Percentiles rank a stretch among this genome's conserved stretches.
These are phyloP conservation scores for Metschnikowia amazonensis DNA, from an alignment of 805 yeast genomes.

Conservation along the genomic window DNA sequence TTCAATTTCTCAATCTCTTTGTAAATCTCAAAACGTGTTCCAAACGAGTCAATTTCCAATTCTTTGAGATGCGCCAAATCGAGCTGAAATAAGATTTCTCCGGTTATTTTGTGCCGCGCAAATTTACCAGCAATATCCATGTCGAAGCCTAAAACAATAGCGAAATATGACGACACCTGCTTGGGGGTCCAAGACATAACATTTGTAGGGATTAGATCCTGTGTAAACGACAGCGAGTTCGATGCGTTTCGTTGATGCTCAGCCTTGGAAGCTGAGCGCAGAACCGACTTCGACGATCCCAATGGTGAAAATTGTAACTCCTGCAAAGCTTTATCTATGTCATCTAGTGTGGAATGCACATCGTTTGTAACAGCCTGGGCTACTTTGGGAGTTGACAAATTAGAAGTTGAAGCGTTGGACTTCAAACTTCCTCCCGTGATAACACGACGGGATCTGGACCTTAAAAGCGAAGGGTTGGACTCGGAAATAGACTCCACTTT, in stretches of 20 bases:
- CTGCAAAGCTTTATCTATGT: slow-evolving; percentile 64
- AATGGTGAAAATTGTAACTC: slow-evolving; percentile 44
- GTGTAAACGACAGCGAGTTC: slow-evolving; percentile 17
- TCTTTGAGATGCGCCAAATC: slow-evolving; percentile 87
- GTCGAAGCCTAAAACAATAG: slow-evolving; percentile 66
- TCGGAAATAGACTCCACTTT: slow-evolving; percentile 32
- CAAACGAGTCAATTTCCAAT: slow-evolving; percentile 86
- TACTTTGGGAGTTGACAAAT: slow-evolving; percentile 5
- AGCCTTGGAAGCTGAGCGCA: slow-evolving; percentile 1
- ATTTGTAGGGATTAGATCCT: slow-evolving; percentile 42
- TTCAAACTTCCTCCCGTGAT: slow-evolving; percentile 16
- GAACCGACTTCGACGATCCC: slow-evolving; percentile 11
- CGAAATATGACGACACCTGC: slow-evolving; percentile 78
- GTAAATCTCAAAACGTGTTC: slow-evolving; percentile 88
- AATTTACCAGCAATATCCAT: slow-evolving; percentile 72
- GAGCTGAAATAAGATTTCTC: slow-evolving; percentile 76
- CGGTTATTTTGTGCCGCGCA: slow-evolving; percentile 83
- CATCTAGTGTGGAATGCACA: slow-evolving; percentile 48
- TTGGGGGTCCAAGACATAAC: slow-evolving; percentile 76
- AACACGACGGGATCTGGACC: slow-evolving; percentile 54
- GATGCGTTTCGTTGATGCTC: slow-evolving; percentile 4
- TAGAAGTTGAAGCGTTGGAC: slow-evolving; percentile 11
- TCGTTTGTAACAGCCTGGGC: slow-evolving; percentile 6
- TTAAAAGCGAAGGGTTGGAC: slow-evolving; percentile 25
- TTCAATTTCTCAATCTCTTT: slow-evolving; percentile 78